Base-by-base conservation (phyloP, 257 asterid species). In the Misopates orontium region DNA sequence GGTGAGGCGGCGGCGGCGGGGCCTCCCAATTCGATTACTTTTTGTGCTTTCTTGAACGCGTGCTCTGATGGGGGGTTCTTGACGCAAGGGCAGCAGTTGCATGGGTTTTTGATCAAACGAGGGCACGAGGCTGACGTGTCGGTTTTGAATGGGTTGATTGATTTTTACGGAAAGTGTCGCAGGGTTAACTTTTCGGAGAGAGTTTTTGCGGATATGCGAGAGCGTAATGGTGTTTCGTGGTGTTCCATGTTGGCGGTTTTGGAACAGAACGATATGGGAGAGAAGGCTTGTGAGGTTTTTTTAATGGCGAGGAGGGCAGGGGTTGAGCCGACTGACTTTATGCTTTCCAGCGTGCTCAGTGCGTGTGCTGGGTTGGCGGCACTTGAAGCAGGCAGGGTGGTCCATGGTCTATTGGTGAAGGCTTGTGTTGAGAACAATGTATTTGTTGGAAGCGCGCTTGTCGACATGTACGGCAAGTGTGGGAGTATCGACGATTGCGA, bases 381-480 rank as follows among this genome's bases (percentile, higher is more conserved):
- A 51, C 86, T 87, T n/a, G 97, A 89, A 62, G 71, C 85, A 25
- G 96, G 98, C 56, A 79, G 88, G 69, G 82, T 75, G 11, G 74
- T 82, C 49, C 97, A 93, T 62, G 95, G 84, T 16, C 75, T 89
- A 45, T 95, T 88, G 4, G 91, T 84, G 45, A 93, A 93, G 78
- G 93, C 93, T 0, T 80, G 91, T 67, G 49, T 89, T 20, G 91
- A 84, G 45, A 76, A 68, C 52, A 80, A 85, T 72, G 64, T 87
- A 10, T 89, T 82, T 64, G 91, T 89, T 19, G 97, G 97, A 18
- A 93, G 97, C 71, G 95, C 96, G 0, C 80, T 93, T 19, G 96
- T 87, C 12, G 95, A 89, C 82, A 84, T 93, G 98, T 93, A 93
- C 45, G 98, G 91, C 0, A 89, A 90, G 62, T 93, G 96, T 72